phyloP scores from a whole-genome alignment of 169 alveolate genomes.

The Plasmodium falciparum region DNA sequence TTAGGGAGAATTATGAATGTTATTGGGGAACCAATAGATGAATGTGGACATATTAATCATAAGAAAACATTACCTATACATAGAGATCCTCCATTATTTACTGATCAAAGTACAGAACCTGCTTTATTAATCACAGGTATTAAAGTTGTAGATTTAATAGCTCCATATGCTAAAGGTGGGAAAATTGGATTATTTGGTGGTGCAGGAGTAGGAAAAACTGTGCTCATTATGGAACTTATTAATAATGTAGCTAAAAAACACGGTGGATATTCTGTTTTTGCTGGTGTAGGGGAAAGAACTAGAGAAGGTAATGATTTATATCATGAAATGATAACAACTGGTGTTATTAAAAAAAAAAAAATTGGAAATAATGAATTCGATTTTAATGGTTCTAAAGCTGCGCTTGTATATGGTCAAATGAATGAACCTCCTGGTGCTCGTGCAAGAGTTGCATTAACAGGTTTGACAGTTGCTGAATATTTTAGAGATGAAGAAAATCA shows the following conservation, averaged over 20 bases:
- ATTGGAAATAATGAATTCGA: slow-evolving; percentile 86
- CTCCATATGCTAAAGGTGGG: slow-evolving; percentile 99
- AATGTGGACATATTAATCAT: slow-evolving; percentile 95
- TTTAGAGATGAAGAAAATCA: slow-evolving; percentile 98
- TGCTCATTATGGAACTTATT: slow-evolving; percentile 97
- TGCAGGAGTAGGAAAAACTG: slow-evolving; percentile 99
- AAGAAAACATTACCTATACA: slow-evolving; percentile 92
- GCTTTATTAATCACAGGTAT: slow-evolving; percentile 94
- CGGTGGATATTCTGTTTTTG: slow-evolving; percentile 99
- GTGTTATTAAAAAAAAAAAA: slow-evolving; percentile 85
- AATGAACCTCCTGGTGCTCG: slow-evolving; percentile 99
- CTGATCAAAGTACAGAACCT: slow-evolving; percentile 95
- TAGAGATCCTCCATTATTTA: slow-evolving; percentile 96
- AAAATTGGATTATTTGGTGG: slow-evolving; percentile 99
- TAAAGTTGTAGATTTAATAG: slow-evolving; percentile 96
- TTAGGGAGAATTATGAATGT: slow-evolving; percentile 98
- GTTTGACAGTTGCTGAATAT: slow-evolving; percentile 98
- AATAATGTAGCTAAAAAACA: slow-evolving; percentile 98
- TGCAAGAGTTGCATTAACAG: slow-evolving; percentile 98
- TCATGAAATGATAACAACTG: slow-evolving; percentile 96
- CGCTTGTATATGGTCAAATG: slow-evolving; percentile 98
- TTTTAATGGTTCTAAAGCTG: slow-evolving; percentile 96
- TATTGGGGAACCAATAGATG: slow-evolving; percentile 98
- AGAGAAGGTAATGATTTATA: slow-evolving; percentile 99
- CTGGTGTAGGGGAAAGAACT: slow-evolving; percentile 99